Percentiles rank a stretch among this genome's conserved stretches.
These are phyloP conservation scores for Ploettnerulaceae sp. DNA, from an alignment of 2,329 filamentous ascomycete genomes.

Conservation along the genomic window DNA sequence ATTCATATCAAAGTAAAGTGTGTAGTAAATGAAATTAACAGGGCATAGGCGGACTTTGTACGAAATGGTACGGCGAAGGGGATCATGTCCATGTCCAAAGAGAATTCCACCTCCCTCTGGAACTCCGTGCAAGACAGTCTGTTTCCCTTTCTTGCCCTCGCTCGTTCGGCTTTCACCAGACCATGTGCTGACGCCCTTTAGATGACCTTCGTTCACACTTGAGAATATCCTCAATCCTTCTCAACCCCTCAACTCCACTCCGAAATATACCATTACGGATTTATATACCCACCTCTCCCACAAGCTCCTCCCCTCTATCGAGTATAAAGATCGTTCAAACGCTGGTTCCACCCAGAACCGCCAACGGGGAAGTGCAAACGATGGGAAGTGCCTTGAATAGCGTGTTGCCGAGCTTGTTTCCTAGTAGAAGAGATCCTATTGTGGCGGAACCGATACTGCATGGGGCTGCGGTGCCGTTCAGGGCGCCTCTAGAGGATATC, in stretches of 20 bases:
- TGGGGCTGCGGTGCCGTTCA: constrained; percentile 76
- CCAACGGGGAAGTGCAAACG: constrained; percentile 53
- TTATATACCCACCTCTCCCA: constrained; percentile 69
- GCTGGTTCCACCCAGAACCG: constrained; percentile 51
- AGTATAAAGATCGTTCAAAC: constrained; percentile 72
- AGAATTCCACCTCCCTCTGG: constrained; percentile 64
- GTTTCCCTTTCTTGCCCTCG: constrained; percentile 19
- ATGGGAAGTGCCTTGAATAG: constrained; percentile 73
- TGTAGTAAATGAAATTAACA: neutral
- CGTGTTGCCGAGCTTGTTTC: constrained; percentile 77
- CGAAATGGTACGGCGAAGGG: constrained; percentile 66
- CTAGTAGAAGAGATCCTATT: constrained; percentile 76
- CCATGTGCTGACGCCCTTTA: constrained; percentile 31
- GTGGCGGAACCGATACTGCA: constrained; percentile 82
- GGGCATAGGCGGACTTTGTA: constrained; percentile 50
- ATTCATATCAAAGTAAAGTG: neutral
- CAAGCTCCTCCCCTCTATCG: constrained; percentile 41
- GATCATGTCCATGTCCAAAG: constrained; percentile 66
- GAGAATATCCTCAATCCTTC: constrained; percentile 68
- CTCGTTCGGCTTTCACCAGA: neutral
- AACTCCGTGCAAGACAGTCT: constrained; percentile 55
- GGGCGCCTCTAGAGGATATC: constrained; percentile 74
- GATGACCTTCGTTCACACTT: constrained; percentile 70
- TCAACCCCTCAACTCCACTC: constrained; percentile 69
- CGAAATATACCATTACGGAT: constrained; percentile 82